Evolutionary conservation across 805 yeast species (phyloP).

Genomic region (Kazachstania viticola): DNA sequence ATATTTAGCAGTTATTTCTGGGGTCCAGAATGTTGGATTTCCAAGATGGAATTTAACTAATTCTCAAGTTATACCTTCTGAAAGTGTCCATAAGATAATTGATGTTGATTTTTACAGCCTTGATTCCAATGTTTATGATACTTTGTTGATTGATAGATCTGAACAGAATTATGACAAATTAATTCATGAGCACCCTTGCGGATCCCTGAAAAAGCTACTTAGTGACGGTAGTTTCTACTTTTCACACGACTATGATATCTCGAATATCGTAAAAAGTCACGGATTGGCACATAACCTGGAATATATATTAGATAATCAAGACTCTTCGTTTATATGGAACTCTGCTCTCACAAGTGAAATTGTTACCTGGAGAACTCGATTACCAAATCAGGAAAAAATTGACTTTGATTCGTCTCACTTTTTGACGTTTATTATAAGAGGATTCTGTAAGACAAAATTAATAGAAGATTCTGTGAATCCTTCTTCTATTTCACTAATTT

Average conservation of each 20-base stretch:
- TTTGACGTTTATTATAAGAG: conserved; percentile 76
- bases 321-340: conserved; percentile 85
- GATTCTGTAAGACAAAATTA: conserved; percentile 66
- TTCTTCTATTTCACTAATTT: conserved; percentile 56
- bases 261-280: conserved; percentile 66
- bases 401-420: conserved; percentile 59
- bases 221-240: conserved; percentile 81
- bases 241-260: conserved; percentile 82
- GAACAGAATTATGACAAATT: conserved; percentile 23
- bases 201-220: conserved; percentile 58
- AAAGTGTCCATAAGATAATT: conserved; percentile 41
- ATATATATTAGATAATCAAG: conserved; percentile 40
- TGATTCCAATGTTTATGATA: conserved; percentile 44
- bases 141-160: conserved; percentile 15
- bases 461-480: conserved; percentile 15
- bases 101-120: conserved; percentile 58
- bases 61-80: conserved; percentile 27
- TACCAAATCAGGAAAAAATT: conserved; percentile 46
- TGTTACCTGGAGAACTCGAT: conserved; percentile 53
- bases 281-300: conserved; percentile 35
- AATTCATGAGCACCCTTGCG: conserved; percentile 64
- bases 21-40: conserved; percentile 42
- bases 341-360: conserved; percentile 71
- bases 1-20: conserved; percentile 48
- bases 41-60: conserved; percentile 31